Evolutionary conservation across 2,329 filamentous ascomycete genomes (phyloP).

Genomic region (Talaromyces sp.): DNA sequence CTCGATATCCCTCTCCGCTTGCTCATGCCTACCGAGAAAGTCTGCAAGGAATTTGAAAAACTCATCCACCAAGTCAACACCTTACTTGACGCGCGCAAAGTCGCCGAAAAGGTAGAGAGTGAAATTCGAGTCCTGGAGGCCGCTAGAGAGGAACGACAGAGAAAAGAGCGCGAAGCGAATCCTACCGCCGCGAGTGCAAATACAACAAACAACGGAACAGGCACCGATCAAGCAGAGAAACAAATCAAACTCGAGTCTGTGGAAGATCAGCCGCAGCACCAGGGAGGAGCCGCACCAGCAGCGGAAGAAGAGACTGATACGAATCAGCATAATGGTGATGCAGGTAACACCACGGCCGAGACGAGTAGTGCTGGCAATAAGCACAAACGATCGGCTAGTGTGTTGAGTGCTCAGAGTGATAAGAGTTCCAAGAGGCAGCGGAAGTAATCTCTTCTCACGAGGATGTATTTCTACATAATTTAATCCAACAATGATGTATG

Average conservation of each 20-base stretch:
- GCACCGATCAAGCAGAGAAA: conserved; percentile 25
- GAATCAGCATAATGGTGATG: background rate
- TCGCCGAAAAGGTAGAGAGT: conserved; percentile 47
- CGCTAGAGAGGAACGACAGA: conserved; percentile 39
- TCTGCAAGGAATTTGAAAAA: conserved; percentile 50
- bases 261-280: conserved; percentile 25
- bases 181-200: conserved; percentile 7
- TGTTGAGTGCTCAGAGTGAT: conserved; percentile 68
- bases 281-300: background rate
- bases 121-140: conserved; percentile 49
- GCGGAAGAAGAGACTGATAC: background rate
- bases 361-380: conserved; percentile 22
- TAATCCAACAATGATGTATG: background rate
- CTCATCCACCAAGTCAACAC: conserved; percentile 47
- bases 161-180: conserved; percentile 30
- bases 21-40: conserved; percentile 50
- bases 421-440: conserved; percentile 52
- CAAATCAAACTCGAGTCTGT: conserved; percentile 35
- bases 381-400: conserved; percentile 80
- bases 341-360: conserved; percentile 20
- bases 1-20: conserved; percentile 46
- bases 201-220: conserved; percentile 8
- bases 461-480: background rate
- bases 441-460: conserved; percentile 29
- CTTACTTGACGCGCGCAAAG: conserved; percentile 48